Base-by-base conservation (phyloP, 306 rosid genomes). In the Cicer arietinum region DNA sequence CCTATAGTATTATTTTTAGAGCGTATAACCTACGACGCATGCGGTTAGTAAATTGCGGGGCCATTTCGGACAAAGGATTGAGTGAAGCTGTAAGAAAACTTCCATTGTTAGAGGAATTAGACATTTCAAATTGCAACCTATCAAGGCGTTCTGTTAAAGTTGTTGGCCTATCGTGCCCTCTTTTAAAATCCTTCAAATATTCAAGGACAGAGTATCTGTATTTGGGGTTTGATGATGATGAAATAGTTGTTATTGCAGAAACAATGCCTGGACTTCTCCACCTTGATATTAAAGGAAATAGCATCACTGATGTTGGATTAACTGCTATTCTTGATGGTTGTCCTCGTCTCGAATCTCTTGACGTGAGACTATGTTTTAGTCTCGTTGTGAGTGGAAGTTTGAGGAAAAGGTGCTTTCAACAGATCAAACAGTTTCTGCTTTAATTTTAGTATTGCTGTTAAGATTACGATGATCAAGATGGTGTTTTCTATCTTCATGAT, bases 271-370 rank as follows among this genome's bases (percentile, higher is more conserved):
- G n/a, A 7, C 1, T 65, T 17, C 14, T 40, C 40, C 71, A 43
- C 17, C 40, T 43, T 17, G 3, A 65, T 8, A 30, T 67, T 6
- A 6, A 3, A 10, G 54, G 42, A 6, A 10, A 22, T 3, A 4
- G 2, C 2, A 10, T 45, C 18, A 12, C 12, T 5, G 4, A 22
- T 45, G 40, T 0, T 16, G 70, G 53, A 3, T 43, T 43, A 37
- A 5, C 16, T 18, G 70, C 70, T 1, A 65, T 67, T 46, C 72
- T 45, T 46, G 72, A 67, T 12, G 56, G 72, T 10, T 67, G 72
- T 10, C 72, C 72, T 18, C 72, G 6, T 45, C 56, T 67, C 6
- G 56, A 67, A 1, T 22, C 41, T 20, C 22, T 20, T 20, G 22
- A 20, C 22, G 1, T 20, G 1, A 1, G 22, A 20, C 1, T 1